Evolutionary conservation across 2,329 filamentous ascomycete species (phyloP), one percentile per base, ranked within the genome.

Genomic region (Neonectria neomacrospora): DNA sequence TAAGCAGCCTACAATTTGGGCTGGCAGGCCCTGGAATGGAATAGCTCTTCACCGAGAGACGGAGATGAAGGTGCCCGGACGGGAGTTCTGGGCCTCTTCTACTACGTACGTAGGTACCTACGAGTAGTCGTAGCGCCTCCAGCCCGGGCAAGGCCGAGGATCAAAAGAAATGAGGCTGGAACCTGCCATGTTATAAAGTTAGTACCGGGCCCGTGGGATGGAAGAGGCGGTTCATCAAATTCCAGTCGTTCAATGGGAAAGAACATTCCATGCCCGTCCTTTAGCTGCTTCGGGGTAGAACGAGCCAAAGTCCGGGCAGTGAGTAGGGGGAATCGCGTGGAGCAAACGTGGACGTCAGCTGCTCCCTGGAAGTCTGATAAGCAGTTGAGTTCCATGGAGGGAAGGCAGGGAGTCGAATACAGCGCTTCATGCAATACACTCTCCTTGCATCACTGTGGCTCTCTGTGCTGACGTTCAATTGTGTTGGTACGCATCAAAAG

Each of bases 21-120:
- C 54, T 45, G 52, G 58, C 47, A 37, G 22, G 45, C 34, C 37
- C 47, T 62, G 54, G 59, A 57, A 57, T 57, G 59, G 50, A 57
- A 26, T 26, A 52, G 28, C 28, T 14, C 28, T 37, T 37, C 34
- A 3, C 34, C 34, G 34, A 37, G 6, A 8, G 12, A 2, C 34
- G 34, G 34, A 14, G 34, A 37, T 37, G 32, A 34, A 32, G 32
- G 16, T 34, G 32, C 30, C 10, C 10, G 30, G 12, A 34, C 32
- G 32, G 32, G 5, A 16, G 32, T 14, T 34, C 32, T 14, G 14
- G 32, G 32, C 12, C 32, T 16, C 12, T 5, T 34, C 12, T 34
- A 32, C 12, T 32, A n/a, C n/a, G n/a, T n/a, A n/a, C n/a, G n/a
- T n/a, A n/a, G n/a, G n/a, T n/a, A n/a, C n/a, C n/a, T n/a, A n/a